These are phyloP conservation scores for Yamadazyma philogaea DNA, from an alignment of 805 yeast genomes.

Conservation along the genomic window DNA sequence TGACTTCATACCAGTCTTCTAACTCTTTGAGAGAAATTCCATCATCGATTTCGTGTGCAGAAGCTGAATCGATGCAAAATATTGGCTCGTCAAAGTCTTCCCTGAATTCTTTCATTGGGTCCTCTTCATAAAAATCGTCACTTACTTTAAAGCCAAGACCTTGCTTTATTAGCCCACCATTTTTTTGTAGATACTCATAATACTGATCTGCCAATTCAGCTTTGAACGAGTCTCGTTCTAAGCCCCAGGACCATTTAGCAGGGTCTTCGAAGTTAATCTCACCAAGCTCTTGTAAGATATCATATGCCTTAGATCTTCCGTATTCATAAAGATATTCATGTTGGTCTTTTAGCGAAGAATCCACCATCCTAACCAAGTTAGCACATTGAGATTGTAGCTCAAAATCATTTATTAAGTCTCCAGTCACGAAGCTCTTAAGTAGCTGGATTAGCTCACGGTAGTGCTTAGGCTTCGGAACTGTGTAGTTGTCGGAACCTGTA, in stretches of 20 bases:
- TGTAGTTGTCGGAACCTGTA: background rate
- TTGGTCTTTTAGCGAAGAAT: slow-evolving; percentile 10
- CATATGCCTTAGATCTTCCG: slow-evolving; percentile 53
- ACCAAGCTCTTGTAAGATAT: slow-evolving; percentile 36
- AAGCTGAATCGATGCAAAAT: slow-evolving; percentile 78
- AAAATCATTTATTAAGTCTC: slow-evolving; percentile 46
- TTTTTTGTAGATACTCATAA: slow-evolving; percentile 6
- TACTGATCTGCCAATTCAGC: slow-evolving; percentile 3
- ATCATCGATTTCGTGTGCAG: slow-evolving; percentile 91
- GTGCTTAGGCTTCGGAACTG: slow-evolving; percentile 5
- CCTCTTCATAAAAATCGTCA: slow-evolving; percentile 25
- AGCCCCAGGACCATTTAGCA: slow-evolving; percentile 40
- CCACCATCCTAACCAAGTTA: slow-evolving; percentile 29
- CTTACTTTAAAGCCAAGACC: background rate
- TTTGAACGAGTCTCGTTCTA: slow-evolving; percentile 7
- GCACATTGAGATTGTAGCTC: slow-evolving; percentile 47
- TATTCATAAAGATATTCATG: slow-evolving; percentile 33
- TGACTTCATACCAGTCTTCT: slow-evolving; percentile 38
- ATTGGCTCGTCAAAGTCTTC: slow-evolving; percentile 49
- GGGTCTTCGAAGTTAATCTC: slow-evolving; percentile 44
- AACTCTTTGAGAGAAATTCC: slow-evolving; percentile 64
- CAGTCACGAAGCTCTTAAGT: slow-evolving; percentile 54
- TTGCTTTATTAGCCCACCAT: background rate
- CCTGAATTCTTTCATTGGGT: slow-evolving; percentile 33
- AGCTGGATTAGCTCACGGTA: slow-evolving; percentile 41